Base-by-base conservation (phyloP, 1,284 basidiomycete genomes). In the Ceratorhiza oryzae-sativae region DNA sequence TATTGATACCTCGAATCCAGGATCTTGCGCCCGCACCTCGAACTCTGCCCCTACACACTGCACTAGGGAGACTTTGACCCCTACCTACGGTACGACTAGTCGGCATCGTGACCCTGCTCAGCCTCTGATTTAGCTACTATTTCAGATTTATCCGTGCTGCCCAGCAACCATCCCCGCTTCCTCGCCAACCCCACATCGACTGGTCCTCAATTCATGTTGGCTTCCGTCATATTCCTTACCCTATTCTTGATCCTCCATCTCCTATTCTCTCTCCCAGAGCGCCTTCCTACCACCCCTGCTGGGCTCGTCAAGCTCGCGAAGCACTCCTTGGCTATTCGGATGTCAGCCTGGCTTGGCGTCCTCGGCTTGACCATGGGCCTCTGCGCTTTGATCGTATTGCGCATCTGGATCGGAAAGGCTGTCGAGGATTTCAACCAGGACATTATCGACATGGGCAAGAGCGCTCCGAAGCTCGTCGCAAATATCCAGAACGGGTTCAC, bases 381-480 rank as follows among this genome's bases (percentile, higher is more conserved):
- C 72, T 87, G 87, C 6, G 83, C 88, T 13, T 90, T 91, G 80
- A 82, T 91, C 23, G 84, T 92, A 72, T 80, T 90, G 71, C 87
- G 90, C 75, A 90, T 93, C 85, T 92, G 90, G 87, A 90, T 91
- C 74, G 91, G 87, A 30, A 92, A 92, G 79, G 86, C 90, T 1
- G 86, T 89, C 1, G 85, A 88, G 71, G 90, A 92, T 77, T 92
- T 93, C 80, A 92, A 93, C 78, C 79, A 80, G 53, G 86, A 82
- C 60, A 87, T 93, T 72, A 75, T 80, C 34, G 78, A 83, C 25
- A 83, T 84, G 72, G 88, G 87, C 30, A 74, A 78, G 3, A 80
- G 83, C 59, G 87, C 84, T 1, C 88, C 90, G 1, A 80, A 86
- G 58, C 81, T 93, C 49, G 81, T 87, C 63, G 91, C 91, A 41